Evolutionary conservation across 495 filamentous ascomycete genomes (phyloP), one percentile per base, ranked within the genome.

Genomic region (Delitschia confertaspora): DNA sequence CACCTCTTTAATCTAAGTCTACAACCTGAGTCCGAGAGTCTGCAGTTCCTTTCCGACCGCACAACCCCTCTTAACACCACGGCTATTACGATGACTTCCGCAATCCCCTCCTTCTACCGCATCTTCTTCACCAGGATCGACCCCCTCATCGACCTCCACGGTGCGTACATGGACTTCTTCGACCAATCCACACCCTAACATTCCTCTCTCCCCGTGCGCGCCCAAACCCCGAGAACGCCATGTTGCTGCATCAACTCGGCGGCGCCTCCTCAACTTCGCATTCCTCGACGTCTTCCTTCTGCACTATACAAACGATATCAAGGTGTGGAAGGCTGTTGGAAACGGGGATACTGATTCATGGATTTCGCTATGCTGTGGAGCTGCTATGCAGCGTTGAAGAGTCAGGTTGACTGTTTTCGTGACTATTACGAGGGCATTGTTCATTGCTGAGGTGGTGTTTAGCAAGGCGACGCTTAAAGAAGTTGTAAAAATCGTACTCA

Each of bases 151-250:
- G 45, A 47, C 44, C n/a, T 55, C 18, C 51, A 31, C n/a, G 54
- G 50, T 17, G 49, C 52, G 30, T 60, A 60, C 36, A 41, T 60
- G 33, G 40, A 39, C 47, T 49, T 57, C 41, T 57, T 60, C 45
- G 42, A 52, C 23, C 52, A 39, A 18, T 8, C 19, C 35, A 41
- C 33, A 21, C 33, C 4, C 35, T 47, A 2, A 35, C 39, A 16
- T 27, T 47, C 14, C 29, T 21, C 43, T 47, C 43, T 2, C 43
- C 38, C 43, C 31, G 38, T 13, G 34, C 43, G 9, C 6, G 39
- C 18, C 33, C 24, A 7, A 30, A 5, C 1, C 16, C 20, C 10
- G 43, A 47, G 16, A 33, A 47, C 19, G 34, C 23, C 34, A 47
- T 47, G 43, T 38, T 47, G 13, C 34, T 47, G 3, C 29, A 23